Evolutionary conservation across 2,329 filamentous ascomycete species (phyloP), one percentile per base, ranked within the genome.

Genomic region (Colletotrichum noveboracense): DNA sequence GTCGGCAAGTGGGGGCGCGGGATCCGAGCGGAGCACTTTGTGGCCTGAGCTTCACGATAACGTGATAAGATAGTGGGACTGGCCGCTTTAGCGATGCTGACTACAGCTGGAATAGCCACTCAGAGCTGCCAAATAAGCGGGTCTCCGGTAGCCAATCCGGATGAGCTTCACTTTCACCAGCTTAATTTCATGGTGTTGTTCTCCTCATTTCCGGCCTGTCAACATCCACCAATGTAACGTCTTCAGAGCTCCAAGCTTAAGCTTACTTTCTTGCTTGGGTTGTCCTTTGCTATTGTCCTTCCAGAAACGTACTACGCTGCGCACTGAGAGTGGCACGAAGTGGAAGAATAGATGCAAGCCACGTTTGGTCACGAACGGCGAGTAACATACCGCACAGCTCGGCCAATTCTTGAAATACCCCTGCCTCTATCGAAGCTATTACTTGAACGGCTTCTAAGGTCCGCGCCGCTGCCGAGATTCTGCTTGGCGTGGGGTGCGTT

Each of bases 1-100:
- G 43, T 13, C 67, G 67, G 66, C 60, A 74, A 71, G 71, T 71
- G 71, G 66, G 48, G 26, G 7, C 8, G 8, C 30, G 5, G n/a
- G 26, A 32, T 24, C 30, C 24, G n/a, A 7, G 10, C 38, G 71
- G 48, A 60, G 71, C 66, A 48, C 2, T 0, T 3, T 2, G 12
- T 74, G 58, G 24, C 34, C 48, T 64, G 60, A 66, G 60, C 67
- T 14, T 24, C 3, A 3, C 61, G 52, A 61, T 66, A 71, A 61
- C 60, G 52, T 38, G 60, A 71, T 71, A 74, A 61, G 61, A 16
- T 60, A 60, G 68, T 26, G 71, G 67, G 34, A 14, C 28, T 0
- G 6, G 24, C 7, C 16, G 58, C 60, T 65, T 48, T n/a, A 60
- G 32, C 60, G 32, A 43, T 21, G 43, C 66, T 73, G 65, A 61